These are phyloP conservation scores for Cryptococcus jaspeensis DNA, from an alignment of 1,284 basidiomycete species.

Conservation along the genomic window DNA sequence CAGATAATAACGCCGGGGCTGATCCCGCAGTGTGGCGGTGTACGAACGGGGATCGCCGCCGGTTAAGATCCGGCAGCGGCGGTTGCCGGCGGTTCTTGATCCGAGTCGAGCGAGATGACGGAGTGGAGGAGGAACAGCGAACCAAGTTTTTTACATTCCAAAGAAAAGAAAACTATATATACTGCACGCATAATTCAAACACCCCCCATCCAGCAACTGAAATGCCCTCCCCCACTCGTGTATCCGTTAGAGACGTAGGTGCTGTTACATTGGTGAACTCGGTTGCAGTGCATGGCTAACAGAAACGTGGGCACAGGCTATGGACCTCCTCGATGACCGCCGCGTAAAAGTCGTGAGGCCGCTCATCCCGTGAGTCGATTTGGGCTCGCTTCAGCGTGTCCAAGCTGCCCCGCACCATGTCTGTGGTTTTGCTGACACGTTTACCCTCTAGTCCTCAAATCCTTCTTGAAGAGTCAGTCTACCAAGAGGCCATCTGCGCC, in stretches of 20 bases:
- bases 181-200: neutral
- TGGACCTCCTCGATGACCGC: conserved; percentile 77
- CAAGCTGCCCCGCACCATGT: conserved; percentile 7
- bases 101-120: neutral
- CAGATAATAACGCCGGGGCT: too few species aligned
- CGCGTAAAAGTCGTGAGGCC: conserved; percentile 82
- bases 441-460: conserved; percentile 64
- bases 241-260: conserved; percentile 35
- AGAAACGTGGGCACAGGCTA: conserved; percentile 53
- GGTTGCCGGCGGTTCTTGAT: neutral
- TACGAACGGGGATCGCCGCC: conserved; percentile 1
- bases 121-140: neutral
- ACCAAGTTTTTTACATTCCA: neutral
- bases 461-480: conserved; percentile 71
- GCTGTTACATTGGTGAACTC: neutral
- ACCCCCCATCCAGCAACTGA: neutral
- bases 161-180: neutral
- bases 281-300: too few species aligned
- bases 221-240: conserved; percentile 17
- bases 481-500: conserved; percentile 58
- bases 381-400: too few species aligned
- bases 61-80: neutral
- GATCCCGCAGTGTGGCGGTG: conserved; percentile 2
- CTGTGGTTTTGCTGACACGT: neutral
- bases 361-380: conserved; percentile 63